Conservation (phyloP, 352 stramenopile genomes). For the Globisporangium cystogenes region DNA sequence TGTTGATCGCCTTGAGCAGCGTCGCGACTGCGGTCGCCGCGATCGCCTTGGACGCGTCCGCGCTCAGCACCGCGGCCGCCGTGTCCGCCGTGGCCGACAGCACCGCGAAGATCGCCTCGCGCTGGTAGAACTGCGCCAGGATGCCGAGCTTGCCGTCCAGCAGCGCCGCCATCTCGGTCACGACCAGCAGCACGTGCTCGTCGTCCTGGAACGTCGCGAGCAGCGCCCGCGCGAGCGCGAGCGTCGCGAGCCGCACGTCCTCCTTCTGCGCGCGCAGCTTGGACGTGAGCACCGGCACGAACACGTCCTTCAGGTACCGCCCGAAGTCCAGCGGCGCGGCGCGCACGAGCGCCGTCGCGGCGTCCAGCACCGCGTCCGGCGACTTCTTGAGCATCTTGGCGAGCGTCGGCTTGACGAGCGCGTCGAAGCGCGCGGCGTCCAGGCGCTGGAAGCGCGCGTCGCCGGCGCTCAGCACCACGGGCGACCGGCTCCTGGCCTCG, state of each 20-base stretch:
- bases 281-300: constrained; percentile 52
- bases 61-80: constrained; percentile 11
- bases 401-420: constrained; percentile 53
- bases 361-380: constrained; percentile 68
- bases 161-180: constrained; percentile 48
- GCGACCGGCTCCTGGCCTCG: constrained; percentile 58
- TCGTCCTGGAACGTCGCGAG: constrained; percentile 41
- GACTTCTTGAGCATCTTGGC: constrained; percentile 82
- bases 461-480: constrained; percentile 25
- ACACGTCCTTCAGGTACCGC: constrained; percentile 53
- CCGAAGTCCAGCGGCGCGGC: constrained; percentile 61
- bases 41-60: constrained; percentile 37
- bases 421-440: constrained; percentile 55
- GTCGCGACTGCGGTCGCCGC: constrained; percentile 34
- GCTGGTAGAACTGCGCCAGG: constrained; percentile 86
- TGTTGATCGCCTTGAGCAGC: constrained; percentile 67
- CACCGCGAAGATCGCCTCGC: constrained; percentile 64
- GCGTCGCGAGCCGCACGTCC: constrained; percentile 52
- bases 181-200: constrained; percentile 46
- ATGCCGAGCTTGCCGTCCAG: constrained; percentile 80
- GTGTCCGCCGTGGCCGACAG: constrained; percentile 52
- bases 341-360: constrained; percentile 39
- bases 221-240: constrained; percentile 45
- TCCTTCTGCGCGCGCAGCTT: constrained; percentile 85
- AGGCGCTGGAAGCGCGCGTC: constrained; percentile 54